Evolutionary conservation across 768 basidiomycete genomes (phyloP).

Genomic region (Termitomyces sp.): DNA sequence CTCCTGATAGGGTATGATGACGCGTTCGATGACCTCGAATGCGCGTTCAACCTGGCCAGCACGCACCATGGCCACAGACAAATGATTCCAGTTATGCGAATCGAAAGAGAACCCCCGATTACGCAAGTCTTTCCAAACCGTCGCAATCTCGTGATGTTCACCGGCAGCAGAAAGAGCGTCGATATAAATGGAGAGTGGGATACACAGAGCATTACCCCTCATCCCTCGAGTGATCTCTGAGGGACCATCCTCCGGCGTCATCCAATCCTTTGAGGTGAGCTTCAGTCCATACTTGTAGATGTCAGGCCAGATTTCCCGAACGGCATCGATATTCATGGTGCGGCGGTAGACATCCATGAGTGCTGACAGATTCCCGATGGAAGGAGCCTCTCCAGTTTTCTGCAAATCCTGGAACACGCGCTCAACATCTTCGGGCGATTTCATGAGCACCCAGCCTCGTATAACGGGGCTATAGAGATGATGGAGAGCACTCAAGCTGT

Average conservation of each 20-base stretch:
- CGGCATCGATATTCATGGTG: constrained; percentile 48
- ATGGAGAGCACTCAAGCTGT: constrained; percentile 43
- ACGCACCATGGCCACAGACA: constrained; percentile 70
- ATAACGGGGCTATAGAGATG: constrained; percentile 64
- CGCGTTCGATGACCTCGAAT: constrained; percentile 76
- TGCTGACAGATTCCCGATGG: constrained; percentile 55
- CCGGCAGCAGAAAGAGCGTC: constrained; percentile 67
- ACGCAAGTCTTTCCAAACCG: constrained; percentile 64
- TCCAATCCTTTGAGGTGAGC: constrained; percentile 28
- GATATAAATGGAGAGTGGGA: constrained; percentile 80
- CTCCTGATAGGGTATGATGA: constrained; percentile 60
- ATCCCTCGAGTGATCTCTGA: constrained; percentile 15
- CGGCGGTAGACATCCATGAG: constrained; percentile 74
- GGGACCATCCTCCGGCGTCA: constrained; percentile 23
- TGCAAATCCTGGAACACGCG: constrained; percentile 51
- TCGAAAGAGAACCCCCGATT: constrained; percentile 73
- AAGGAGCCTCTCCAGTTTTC: constrained; percentile 51
- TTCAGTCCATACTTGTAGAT: constrained; percentile 57
- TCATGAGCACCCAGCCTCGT: constrained; percentile 39
- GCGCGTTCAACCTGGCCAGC: constrained; percentile 82
- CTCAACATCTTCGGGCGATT: constrained; percentile 50
- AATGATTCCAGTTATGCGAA: constrained; percentile 89
- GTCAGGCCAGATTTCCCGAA: constrained; percentile 63
- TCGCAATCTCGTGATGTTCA: constrained; percentile 55
- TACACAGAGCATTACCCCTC: constrained; percentile 57